Evolutionary conservation across 495 filamentous ascomycete species (phyloP).

Genomic region (Apodospora peruviana): DNA sequence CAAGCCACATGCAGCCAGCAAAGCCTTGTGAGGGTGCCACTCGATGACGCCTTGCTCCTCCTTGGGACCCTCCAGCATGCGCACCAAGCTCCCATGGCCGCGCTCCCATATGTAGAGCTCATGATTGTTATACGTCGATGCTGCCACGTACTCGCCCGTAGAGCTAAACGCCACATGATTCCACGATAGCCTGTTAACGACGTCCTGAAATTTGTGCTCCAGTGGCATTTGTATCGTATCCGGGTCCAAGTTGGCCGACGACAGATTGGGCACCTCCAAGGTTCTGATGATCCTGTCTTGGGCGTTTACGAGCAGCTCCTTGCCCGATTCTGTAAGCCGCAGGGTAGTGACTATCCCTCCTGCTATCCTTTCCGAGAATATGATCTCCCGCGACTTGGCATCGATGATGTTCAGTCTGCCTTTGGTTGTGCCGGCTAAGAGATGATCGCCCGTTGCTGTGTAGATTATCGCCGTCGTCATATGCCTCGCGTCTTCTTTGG

Average conservation of each 20-base stretch:
- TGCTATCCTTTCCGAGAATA: conserved; percentile 81
- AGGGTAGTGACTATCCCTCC: conserved; percentile 84
- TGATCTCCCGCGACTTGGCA: conserved; percentile 66
- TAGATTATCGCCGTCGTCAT: conserved; percentile 89
- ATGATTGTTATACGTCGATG: conserved; percentile 92
- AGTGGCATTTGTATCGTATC: conserved; percentile 79
- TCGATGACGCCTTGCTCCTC: conserved; percentile 93
- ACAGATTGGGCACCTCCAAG: conserved; percentile 56
- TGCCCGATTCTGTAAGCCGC: conserved; percentile 74
- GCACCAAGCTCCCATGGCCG: conserved; percentile 84
- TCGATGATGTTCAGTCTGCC: conserved; percentile 94
- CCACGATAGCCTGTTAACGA: conserved; percentile 91
- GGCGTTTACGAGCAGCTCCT: conserved; percentile 81
- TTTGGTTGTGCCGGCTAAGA: conserved; percentile 87
- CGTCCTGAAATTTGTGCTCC: conserved; percentile 97
- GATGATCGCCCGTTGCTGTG: conserved; percentile 74
- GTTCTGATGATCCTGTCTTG: conserved; percentile 91
- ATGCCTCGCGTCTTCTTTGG: conserved; percentile 86
- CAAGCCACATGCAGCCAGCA: conserved; percentile 83
- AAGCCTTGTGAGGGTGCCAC: conserved; percentile 89
- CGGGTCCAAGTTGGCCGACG: conserved; percentile 50
- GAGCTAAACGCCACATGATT: conserved; percentile 93
- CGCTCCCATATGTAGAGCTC: conserved; percentile 99
- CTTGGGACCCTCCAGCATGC: conserved; percentile 91
- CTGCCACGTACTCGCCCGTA: conserved; percentile 86